Conservation (phyloP, 331 rosid species). For the Acacia pycnantha region DNA sequence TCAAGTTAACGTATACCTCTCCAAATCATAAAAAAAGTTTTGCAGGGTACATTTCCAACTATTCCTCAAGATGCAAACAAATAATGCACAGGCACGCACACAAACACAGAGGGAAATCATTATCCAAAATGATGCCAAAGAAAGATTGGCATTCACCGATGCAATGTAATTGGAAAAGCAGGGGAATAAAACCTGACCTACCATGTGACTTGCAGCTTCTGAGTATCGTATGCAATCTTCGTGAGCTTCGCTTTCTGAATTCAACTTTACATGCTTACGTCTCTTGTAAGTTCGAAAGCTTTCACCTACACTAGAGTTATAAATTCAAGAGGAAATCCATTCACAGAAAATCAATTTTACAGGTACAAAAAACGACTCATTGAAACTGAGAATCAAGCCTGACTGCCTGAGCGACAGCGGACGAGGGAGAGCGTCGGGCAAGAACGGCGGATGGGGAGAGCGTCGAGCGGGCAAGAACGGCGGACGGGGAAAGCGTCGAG, state of each 20-base stretch:
- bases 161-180: constrained; percentile 21
- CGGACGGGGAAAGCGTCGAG: too few species aligned
- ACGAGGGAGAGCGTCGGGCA: too few species aligned
- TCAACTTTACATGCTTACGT: constrained; percentile 54
- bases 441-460: too few species aligned
- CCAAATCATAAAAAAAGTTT: constrained; percentile 17
- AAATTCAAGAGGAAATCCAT: too few species aligned
- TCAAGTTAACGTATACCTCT: neutral
- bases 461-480: too few species aligned
- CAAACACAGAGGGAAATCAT: neutral
- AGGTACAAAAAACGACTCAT: too few species aligned
- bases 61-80: constrained; percentile 16
- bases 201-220: constrained; percentile 42
- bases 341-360: too few species aligned
- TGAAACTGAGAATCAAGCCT: too few species aligned
- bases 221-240: constrained; percentile 39
- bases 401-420: too few species aligned
- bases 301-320: constrained; percentile 39
- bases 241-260: constrained; percentile 46
- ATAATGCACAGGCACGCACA: neutral
- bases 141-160: constrained; percentile 30
- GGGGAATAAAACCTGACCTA: constrained; percentile 49
- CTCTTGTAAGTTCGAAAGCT: constrained; percentile 76
- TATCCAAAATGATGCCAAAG: constrained; percentile 7
- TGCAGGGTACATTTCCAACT: constrained; percentile 43